These are phyloP conservation scores for Aegilops umbellulata DNA, from an alignment of 176 grass and related monocot genomes.

Conservation along the genomic window DNA sequence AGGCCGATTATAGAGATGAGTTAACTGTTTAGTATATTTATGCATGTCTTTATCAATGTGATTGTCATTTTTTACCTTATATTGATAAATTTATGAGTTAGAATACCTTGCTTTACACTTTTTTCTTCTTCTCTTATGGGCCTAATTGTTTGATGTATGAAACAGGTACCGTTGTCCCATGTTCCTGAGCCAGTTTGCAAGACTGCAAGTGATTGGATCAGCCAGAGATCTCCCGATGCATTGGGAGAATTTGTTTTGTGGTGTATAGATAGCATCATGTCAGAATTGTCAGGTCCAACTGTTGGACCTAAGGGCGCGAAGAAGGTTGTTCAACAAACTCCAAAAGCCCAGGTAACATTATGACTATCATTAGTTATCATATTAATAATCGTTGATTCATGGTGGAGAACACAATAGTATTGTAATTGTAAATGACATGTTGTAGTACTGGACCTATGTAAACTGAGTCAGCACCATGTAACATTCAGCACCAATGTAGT, in stretches of 20 bases:
- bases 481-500: too few species aligned
- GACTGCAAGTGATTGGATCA: constrained; percentile 72
- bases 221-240: constrained; percentile 64
- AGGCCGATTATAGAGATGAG: not conserved
- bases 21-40: not conserved
- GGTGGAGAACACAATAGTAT: not conserved
- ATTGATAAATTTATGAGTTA: not conserved
- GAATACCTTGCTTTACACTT: not conserved
- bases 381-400: not conserved
- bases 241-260: constrained; percentile 84
- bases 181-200: constrained; percentile 84
- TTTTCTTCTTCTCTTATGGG: not conserved
- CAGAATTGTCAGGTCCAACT: constrained; percentile 65
- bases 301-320: constrained; percentile 65
- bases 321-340: constrained; percentile 64
- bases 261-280: constrained; percentile 86
- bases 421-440: not conserved
- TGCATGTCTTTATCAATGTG: not conserved
- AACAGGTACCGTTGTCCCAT: constrained; percentile 73
- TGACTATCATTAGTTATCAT: not conserved
- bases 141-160: constrained; percentile 34
- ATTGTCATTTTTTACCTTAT: not conserved
- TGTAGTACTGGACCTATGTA: not conserved
- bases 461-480: too few species aligned
- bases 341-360: constrained; percentile 81